Evolutionary conservation across 805 yeast species (phyloP).

Genomic region (Wickerhamiella shivajii): DNA sequence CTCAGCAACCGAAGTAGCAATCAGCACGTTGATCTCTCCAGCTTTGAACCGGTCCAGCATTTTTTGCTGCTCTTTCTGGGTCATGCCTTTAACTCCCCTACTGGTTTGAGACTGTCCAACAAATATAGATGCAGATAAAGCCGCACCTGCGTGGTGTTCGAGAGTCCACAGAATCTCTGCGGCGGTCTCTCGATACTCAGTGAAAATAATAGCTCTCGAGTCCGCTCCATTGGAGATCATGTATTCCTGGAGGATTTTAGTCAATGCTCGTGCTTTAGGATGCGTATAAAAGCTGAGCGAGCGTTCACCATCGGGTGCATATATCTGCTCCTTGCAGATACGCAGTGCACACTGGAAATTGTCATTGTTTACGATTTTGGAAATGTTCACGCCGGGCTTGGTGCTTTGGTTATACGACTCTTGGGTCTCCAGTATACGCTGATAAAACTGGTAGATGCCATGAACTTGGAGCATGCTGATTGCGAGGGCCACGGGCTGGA

Average conservation of each 20-base stretch:
- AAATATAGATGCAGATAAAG: conserved; percentile 63
- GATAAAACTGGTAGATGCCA: conserved; percentile 65
- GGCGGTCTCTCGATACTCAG: conserved; percentile 83
- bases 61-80: conserved; percentile 73
- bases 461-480: conserved; percentile 47
- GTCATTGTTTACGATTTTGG: conserved; percentile 43
- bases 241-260: conserved; percentile 44
- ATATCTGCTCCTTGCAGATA: conserved; percentile 32
- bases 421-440: conserved; percentile 42
- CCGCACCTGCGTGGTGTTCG: conserved; percentile 24
- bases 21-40: conserved; percentile 65
- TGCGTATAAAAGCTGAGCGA: conserved; percentile 39
- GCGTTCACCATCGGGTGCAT: conserved; percentile 8
- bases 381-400: conserved; percentile 44
- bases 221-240: conserved; percentile 28
- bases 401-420: conserved; percentile 15
- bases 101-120: conserved; percentile 65
- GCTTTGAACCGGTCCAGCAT: conserved; percentile 56
- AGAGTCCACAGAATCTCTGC: conserved; percentile 58
- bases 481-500: conserved; percentile 54
- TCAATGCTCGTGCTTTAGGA: conserved; percentile 50
- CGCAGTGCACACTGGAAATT: conserved; percentile 32
- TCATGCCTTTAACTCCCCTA: conserved; percentile 56
- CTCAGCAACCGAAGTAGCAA: conserved; percentile 95
- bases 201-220: conserved; percentile 70